Base-by-base conservation (phyloP, 805 yeast genomes). In the Saccharomycopsis fodiens region DNA sequence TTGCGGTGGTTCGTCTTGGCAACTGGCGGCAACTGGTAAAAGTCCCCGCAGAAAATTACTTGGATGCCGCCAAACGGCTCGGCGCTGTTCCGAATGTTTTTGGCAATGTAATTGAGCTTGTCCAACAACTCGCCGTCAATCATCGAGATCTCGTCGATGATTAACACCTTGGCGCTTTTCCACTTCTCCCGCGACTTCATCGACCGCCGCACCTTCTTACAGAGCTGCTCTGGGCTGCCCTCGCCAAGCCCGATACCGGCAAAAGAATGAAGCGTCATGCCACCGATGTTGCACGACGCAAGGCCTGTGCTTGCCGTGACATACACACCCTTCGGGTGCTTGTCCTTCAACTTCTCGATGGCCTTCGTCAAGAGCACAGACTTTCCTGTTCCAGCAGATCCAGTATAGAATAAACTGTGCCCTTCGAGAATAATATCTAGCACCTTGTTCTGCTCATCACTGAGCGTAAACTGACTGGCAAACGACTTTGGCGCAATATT, bases 321-420 rank as follows among this genome's bases (percentile, higher is more conserved):
- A 0, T 83, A 88, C 3, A 85, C 85, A 1, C 73, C 76, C 0
- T 52, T 52, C 0, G 72, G 69, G 58, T 76, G 70, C 48, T 68
- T 70, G 1, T 53, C 49, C 51, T 64, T 69, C 45, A 85, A 59
- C 0, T 69, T 62, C 54, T 74, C 73, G 45, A 85, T 83, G 31
- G 85, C 67, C 8, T 77, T 69, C 50, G 74, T 72, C 42, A 93
- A 65, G n/a, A 93, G 67, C 3, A 93, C 82, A 1, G 98, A 91
- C 59, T 93, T 93, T 59, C 98, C 98, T 0, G 98, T 93, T 57
- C 98, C 98, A 0, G 98, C 98, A 29, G 97, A 87, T 42, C 98
- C 98, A 0, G 98, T 93, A 60, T 85, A 93, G 59, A 93, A 93
- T 2, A 93, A 64, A 48, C 82, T 85, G 15, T 68, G 65, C 0